Evolutionary conservation across 192 early-diverging fungal species (phyloP), one percentile per base, ranked within the genome.

Genomic region (Spizellomyces punctatus): DNA sequence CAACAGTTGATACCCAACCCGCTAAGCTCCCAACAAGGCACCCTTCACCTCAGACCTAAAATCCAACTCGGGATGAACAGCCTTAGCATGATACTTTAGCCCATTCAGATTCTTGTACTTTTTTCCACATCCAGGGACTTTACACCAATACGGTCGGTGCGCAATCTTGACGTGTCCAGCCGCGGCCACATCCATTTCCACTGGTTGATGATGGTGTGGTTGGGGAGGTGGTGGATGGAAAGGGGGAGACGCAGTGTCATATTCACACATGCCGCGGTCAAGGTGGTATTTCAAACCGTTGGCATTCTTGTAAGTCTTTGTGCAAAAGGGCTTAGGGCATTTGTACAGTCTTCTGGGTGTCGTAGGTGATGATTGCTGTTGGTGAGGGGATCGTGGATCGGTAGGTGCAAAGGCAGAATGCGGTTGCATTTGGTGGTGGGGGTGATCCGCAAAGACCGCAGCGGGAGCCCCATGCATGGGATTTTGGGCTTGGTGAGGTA

Each of bases 261-360:
- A 16, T 50, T 76, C 72, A 52, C 74, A 77, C 19, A 46, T 64
- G 17, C 95, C 95, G 68, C 93, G 92, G 60, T 90, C 82, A 64
- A 95, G 90, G 77, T 97, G 96, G 78, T 98, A 97, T 78, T 98
- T 98, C 62, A 97, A 87, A 8, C 95, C 95, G 69, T 95, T 95
- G 48, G 94, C 90, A 79, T 98, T 97, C 80, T 98, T 98, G 83
- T 98, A 98, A 10, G 91, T 88, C 59, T 83, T 77, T 17, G 72
- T 52, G 67, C 75, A 80, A 44, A 42, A 59, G 42, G 64, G 56
- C 47, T 66, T 50, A 16, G 75, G 74, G 61, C 75, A 79, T 27
- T 46, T 46, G 52, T 77, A 76, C 52, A 61, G 21, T 16, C 44
- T 46, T 22, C 63, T n/a, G 6, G 63, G 63, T 16, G 63, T 36